These are phyloP conservation scores for Blastomyces emzantsi DNA, from an alignment of 2,329 filamentous ascomycete species.

Conservation along the genomic window DNA sequence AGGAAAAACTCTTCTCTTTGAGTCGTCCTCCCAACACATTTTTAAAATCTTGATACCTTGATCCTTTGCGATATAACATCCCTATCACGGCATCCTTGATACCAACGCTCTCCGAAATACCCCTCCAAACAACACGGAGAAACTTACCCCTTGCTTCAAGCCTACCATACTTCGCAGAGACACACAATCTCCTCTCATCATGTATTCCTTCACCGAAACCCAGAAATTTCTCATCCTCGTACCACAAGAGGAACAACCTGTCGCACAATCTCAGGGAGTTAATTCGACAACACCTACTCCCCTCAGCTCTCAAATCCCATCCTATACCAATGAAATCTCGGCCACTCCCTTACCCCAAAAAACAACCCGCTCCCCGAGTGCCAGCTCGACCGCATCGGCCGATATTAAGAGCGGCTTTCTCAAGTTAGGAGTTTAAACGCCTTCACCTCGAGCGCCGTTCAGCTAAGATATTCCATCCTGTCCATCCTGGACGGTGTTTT, in stretches of 20 bases:
- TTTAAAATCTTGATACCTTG: neutral
- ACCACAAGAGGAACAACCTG: slow-evolving; percentile 14
- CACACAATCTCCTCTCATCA: slow-evolving; percentile 8
- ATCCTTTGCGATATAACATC: neutral
- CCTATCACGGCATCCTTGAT: neutral
- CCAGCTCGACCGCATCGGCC: slow-evolving; percentile 10
- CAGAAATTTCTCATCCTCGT: slow-evolving; percentile 19
- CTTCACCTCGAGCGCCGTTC: neutral
- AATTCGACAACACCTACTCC: neutral
- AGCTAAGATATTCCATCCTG: neutral
- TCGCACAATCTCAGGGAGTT: neutral
- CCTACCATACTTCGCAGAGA: neutral
- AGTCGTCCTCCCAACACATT: neutral
- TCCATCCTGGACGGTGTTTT: neutral
- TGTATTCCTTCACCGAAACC: slow-evolving; percentile 17
- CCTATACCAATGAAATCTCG: neutral
- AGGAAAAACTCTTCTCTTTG: neutral
- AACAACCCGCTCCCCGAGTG: slow-evolving; percentile 12
- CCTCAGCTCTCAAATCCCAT: slow-evolving; percentile 1
- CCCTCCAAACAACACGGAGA: neutral
- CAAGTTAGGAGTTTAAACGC: slow-evolving; percentile 15
- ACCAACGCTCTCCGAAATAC: neutral
- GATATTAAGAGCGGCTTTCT: slow-evolving; percentile 14
- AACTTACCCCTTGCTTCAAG: neutral
- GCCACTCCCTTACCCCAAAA: neutral